Base-by-base conservation (phyloP, 805 yeast species). In the Pichia rugopelliculosa region DNA sequence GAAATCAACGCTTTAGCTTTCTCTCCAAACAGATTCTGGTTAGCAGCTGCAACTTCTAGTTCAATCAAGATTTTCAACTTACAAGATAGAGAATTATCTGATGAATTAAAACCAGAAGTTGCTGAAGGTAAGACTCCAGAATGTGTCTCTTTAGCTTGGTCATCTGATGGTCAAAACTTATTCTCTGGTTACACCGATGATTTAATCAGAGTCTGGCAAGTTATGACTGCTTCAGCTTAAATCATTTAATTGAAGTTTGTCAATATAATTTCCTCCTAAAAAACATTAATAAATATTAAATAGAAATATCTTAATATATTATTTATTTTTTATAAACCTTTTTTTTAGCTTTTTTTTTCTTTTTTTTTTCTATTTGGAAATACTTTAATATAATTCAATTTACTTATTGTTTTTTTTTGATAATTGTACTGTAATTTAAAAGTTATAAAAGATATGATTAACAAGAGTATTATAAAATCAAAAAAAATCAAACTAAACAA, bases 1-100 rank as follows among this genome's bases (percentile, higher is more conserved):
- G 98, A 91, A 81, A 89, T 93, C 65, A 87, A 87, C 75, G 95
- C 97, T 72, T 82, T 93, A 71, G 96, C 97, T 66, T 93, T 93
- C 96, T 91, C 98, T 73, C 99, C 99, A 78, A 87, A 87, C 95
- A 90, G 99, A 85, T 93, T 87, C 95, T 93, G 99, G 99, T 86
- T 93, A 74, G 91, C 96, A 72, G 99, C 98, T 77, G 98, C 99
- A 70, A 93, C 99, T 66, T 77, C 96, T 60, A 77, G 96, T 61
- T 93, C 96, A 69, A 88, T 93, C 81, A 91, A 90, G 87, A 84
- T 93, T 82, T 93, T 82, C 87, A 87, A 90, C 84, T 84, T 93
- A 74, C 93, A 89, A 79, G 90, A 86, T 77, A 84, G 95, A 77
- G 77, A 77, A 65, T 79, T 90, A 72, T 86, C 89, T 75, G 98